These are phyloP conservation scores for Lachancea sp. DNA, from an alignment of 805 yeast genomes.

Conservation along the genomic window DNA sequence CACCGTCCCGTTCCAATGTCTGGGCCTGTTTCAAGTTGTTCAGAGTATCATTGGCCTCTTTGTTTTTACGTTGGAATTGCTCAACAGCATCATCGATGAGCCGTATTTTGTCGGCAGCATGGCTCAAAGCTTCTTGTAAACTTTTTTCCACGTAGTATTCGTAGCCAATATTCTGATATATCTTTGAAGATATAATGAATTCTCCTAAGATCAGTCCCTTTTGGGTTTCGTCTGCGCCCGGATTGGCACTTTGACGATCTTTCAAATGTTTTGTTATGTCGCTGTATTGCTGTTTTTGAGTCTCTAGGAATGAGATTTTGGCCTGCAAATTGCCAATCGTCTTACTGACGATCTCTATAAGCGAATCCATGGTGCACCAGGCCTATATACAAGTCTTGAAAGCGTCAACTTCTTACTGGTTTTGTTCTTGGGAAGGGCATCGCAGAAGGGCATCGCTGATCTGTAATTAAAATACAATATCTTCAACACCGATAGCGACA, in stretches of 20 bases:
- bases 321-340: constrained; percentile 19
- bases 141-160: constrained; percentile 30
- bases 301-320: constrained; percentile 23
- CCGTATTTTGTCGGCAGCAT: constrained; percentile 20
- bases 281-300: constrained; percentile 24
- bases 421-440: too few species aligned
- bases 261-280: constrained; percentile 14
- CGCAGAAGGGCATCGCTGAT: too few species aligned
- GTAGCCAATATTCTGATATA: constrained; percentile 28
- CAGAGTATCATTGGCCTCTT: constrained; percentile 36
- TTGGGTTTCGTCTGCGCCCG: constrained; percentile 6
- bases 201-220: constrained; percentile 29
- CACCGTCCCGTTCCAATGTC: constrained; percentile 4
- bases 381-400: not conserved
- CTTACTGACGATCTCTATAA: constrained; percentile 17
- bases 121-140: constrained; percentile 19
- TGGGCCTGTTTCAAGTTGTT: constrained; percentile 16
- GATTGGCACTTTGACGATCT: constrained; percentile 4
- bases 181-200: constrained; percentile 20
- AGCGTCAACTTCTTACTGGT: not conserved
- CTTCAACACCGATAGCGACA: too few species aligned
- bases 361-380: constrained; percentile 10
- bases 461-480: too few species aligned
- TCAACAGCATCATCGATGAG: constrained; percentile 35
- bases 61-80: constrained; percentile 36